Evolutionary conservation across 768 basidiomycete genomes (phyloP), one percentile per base, ranked within the genome.

Genomic region (Tylopilus vinaceipallidus): DNA sequence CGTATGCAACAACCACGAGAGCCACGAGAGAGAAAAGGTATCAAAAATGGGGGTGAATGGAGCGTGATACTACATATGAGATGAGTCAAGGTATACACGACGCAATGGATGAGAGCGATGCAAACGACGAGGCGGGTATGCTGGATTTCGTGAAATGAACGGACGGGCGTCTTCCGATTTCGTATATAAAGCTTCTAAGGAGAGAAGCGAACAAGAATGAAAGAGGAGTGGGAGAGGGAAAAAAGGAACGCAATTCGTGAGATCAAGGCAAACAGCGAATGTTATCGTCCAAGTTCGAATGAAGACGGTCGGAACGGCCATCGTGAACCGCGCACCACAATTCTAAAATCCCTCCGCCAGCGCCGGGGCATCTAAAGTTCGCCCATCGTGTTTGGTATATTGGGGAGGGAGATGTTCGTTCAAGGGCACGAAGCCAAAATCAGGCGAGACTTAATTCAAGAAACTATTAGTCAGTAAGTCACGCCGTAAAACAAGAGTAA

Each of bases 401-500:
- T 80, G 76, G 58, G 77, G 75, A 45, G 81, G 77, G 49, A 88
- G 69, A 62, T 88, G 84, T 66, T 88, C 87, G 69, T 83, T 87
- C 85, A 89, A 85, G 61, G 79, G 76, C 63, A 89, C 86, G 72
- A 82, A 90, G 53, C 85, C 88, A 74, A 88, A 89, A 77, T 89
- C 87, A 70, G 88, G 88, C 62, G 87, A 86, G 79, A 85, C 88
- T 62, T 67, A 47, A 47, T 68, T 67, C 59, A 67, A 62, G 61
- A 70, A 68, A 74, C 70, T 73, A 63, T 45, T 51, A 49, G 73
- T 79, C 72, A 78, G 74, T 76, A 75, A 73, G 68, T 62, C 64
- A 73, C 71, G 61, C 67, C 62, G 66, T 68, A 68, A 68, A 58
- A 61, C 47, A 52, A 20, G n/a, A 58, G 55, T 24, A 42, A 41